phyloP scores from a whole-genome alignment of 768 basidiomycete species.

The Phylloporus arenicola region DNA sequence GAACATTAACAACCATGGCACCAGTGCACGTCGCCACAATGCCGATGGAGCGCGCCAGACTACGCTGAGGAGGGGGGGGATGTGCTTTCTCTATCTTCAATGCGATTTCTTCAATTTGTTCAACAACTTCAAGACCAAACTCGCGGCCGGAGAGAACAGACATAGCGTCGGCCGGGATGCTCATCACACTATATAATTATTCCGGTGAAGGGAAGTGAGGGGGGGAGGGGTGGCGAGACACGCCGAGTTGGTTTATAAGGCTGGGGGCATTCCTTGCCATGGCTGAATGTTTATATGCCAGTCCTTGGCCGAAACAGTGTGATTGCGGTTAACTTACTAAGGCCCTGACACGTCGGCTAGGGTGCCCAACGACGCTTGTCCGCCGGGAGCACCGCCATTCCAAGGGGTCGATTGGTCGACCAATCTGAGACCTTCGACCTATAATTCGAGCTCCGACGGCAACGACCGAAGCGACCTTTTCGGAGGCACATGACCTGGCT shows the following conservation, averaged over 20 bases:
- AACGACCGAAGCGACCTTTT: too few species aligned
- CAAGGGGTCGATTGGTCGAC: too few species aligned
- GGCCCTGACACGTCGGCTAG: too few species aligned
- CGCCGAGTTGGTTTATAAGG: constrained; percentile 1
- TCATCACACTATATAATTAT: constrained; percentile 4
- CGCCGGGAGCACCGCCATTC: too few species aligned
- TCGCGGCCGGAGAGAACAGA: constrained; percentile 6
- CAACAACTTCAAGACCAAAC: constrained; percentile 3
- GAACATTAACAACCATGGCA: constrained; percentile 35
- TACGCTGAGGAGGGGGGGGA: constrained; percentile 12
- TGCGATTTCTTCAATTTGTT: constrained; percentile 6
- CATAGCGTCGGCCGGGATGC: constrained; percentile 9
- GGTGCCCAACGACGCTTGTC: too few species aligned
- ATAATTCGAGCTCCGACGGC: too few species aligned
- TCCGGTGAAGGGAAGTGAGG: constrained; percentile 1
- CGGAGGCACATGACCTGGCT: too few species aligned
- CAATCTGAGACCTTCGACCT: too few species aligned
- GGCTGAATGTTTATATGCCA: constrained; percentile 18
- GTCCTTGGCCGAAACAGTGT: too few species aligned
- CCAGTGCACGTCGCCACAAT: constrained; percentile 37
- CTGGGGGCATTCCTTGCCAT: background rate
- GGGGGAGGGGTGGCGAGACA: background rate
- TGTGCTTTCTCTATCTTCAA: constrained; percentile 3
- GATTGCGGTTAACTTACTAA: too few species aligned
- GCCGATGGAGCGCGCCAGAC: constrained; percentile 23